These are phyloP conservation scores for Verbascum thapsus DNA, from an alignment of 257 asterid species.

Conservation along the genomic window DNA sequence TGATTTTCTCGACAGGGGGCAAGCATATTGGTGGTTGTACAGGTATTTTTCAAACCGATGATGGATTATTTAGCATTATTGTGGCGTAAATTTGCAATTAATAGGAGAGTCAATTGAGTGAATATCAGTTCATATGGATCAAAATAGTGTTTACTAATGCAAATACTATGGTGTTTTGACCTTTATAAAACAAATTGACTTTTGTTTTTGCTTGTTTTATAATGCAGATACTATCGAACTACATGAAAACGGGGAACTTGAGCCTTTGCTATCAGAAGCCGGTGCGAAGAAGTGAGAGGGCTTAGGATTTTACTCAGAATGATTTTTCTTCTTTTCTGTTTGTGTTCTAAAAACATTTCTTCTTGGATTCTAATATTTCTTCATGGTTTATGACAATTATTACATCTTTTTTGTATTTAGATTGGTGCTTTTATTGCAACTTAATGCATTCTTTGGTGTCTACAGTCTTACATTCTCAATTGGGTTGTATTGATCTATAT, in stretches of 20 bases:
- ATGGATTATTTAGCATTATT: not conserved
- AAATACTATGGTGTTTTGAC: not conserved
- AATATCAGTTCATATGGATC: no score
- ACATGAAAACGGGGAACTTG: constrained; percentile 68
- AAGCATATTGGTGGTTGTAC: constrained; percentile 91
- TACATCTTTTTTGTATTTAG: not conserved
- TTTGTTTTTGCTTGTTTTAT: not conserved
- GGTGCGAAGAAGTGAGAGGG: constrained; percentile 40
- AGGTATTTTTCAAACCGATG: constrained; percentile 45
- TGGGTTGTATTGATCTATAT: no score
- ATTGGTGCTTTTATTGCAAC: not conserved
- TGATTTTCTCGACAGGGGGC: constrained; percentile 57
- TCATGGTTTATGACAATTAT: not conserved
- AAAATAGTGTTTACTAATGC: no score
- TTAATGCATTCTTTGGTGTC: not conserved
- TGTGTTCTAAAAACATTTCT: not conserved
- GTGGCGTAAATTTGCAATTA: not conserved
- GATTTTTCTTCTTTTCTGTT: not conserved
- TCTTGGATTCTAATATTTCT: not conserved
- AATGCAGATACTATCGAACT: constrained; percentile 66
- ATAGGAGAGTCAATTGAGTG: not conserved
- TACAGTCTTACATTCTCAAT: no score
- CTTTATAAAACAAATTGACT: not conserved
- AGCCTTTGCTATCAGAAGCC: constrained; percentile 65
- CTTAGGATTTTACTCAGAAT: not conserved